Evolutionary conservation across 2,329 filamentous ascomycete species (phyloP), one percentile per base, ranked within the genome.

Genomic region (Sporothrix sp.): DNA sequence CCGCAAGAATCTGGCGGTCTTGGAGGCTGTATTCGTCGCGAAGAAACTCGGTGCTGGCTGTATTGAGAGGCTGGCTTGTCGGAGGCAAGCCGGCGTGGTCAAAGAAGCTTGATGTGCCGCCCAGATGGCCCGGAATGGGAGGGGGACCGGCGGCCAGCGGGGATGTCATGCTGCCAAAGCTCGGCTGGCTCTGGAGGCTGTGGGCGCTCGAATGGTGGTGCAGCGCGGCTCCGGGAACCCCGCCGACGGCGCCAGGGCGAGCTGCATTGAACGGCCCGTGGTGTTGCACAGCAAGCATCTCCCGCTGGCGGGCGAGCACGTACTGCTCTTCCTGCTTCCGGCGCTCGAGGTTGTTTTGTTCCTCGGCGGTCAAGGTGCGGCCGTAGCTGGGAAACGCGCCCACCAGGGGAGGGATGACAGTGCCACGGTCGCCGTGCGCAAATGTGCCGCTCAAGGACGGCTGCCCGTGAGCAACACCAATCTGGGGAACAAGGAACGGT

Each of bases 291-390:
- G 89, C 85, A 50, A 96, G 78, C 58, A 88, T 87, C 64, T 98
- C 93, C 58, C 95, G 88, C 66, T 98, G 93, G 37, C 93, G 84
- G 40, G 94, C 93, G 81, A 97, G 94, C 32, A 95, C 75, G 64
- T 93, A 95, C 65, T 98, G 93, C 63, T 98, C 94, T 67, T 98
- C 93, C 65, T 98, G 93, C 71, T 98, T 98, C 48, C 93, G 79
- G 49, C 93, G 81, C 69, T 98, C 93, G 2, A 98, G 73, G 35
- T 95, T 95, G 68, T 98, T 98, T 65, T 98, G 93, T 66, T 98
- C 93, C 62, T 97, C 91, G 0, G 93, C 93, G 8, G 94, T 98
- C 58, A 98, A 72, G 1, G 94, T 98, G 7, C 93, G 89, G 6
- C 93, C 93, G 64, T 97, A 98, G 63, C 87, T 95, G 0, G 93